A percentile compares a stretch with the other conserved stretches of the same genome.
Conservation (phyloP, 495 filamentous ascomycete genomes). For the Cryomyces antarcticus region DNA sequence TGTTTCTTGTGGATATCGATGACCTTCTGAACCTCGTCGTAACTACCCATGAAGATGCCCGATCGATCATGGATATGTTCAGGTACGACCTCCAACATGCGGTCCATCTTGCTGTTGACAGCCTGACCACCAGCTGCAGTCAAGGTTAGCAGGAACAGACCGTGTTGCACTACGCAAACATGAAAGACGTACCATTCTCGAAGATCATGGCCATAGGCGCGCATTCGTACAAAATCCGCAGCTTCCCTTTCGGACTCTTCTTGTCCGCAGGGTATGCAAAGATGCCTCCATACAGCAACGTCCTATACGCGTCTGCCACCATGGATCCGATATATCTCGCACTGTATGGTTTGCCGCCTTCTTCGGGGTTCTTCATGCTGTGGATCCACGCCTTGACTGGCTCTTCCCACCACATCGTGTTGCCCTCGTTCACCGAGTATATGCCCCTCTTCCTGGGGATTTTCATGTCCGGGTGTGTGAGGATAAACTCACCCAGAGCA, state of each 20-base stretch:
- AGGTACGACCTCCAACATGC: slow-evolving; percentile 77
- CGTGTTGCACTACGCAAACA: background rate
- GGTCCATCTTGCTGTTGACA: slow-evolving; percentile 67
- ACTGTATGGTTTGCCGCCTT: slow-evolving; percentile 75
- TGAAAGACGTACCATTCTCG: slow-evolving; percentile 62
- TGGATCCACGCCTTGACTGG: slow-evolving; percentile 74
- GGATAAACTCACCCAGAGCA: slow-evolving; percentile 92
- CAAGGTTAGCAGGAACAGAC: background rate
- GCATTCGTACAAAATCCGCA: slow-evolving; percentile 94
- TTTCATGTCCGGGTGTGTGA: slow-evolving; percentile 86
- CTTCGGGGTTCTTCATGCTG: slow-evolving; percentile 55
- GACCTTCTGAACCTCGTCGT: slow-evolving; percentile 89
- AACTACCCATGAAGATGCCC: slow-evolving; percentile 89
- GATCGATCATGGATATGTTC: slow-evolving; percentile 90
- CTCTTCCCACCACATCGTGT: slow-evolving; percentile 89
- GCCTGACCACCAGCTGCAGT: slow-evolving; percentile 71
- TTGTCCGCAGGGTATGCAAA: slow-evolving; percentile 96
- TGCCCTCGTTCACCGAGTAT: slow-evolving; percentile 97
- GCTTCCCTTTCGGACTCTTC: slow-evolving; percentile 95
- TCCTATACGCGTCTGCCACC: slow-evolving; percentile 96
- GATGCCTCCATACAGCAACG: slow-evolving; percentile 83
- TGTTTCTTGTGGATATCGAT: slow-evolving; percentile 45
- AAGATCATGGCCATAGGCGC: slow-evolving; percentile 99
- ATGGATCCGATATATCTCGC: slow-evolving; percentile 91
- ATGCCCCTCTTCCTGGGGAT: slow-evolving; percentile 65